phyloP scores from a whole-genome alignment of 2,329 filamentous ascomycete genomes.

The Didymella arachidicola region DNA sequence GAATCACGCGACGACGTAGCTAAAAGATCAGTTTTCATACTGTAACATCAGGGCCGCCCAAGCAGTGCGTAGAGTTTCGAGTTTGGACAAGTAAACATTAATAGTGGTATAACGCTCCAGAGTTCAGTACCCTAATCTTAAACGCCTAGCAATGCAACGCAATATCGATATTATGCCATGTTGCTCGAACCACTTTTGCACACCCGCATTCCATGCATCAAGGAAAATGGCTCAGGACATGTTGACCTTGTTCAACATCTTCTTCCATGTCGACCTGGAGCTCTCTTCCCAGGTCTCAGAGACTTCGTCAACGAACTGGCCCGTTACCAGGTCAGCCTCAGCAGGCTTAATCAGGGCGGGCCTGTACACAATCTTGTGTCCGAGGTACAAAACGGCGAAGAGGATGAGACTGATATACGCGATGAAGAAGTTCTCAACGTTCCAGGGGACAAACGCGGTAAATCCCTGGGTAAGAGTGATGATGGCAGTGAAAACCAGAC shows the following conservation, averaged over 20 bases:
- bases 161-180: conserved; percentile 27
- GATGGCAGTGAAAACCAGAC: conserved; percentile 49
- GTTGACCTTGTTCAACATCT: conserved; percentile 37
- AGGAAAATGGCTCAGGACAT: conserved; percentile 1
- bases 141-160: conserved; percentile 35
- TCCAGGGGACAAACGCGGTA: conserved; percentile 53
- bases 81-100: conserved; percentile 15
- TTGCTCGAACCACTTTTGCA: conserved; percentile 24
- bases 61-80: background rate
- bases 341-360: conserved; percentile 51
- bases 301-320: conserved; percentile 45
- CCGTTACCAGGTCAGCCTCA: conserved; percentile 55
- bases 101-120: conserved; percentile 20
- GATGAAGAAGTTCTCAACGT: conserved; percentile 48
- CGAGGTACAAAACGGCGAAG: conserved; percentile 62
- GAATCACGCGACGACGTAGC: background rate
- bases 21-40: no score
- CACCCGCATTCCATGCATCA: conserved; percentile 2
- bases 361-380: conserved; percentile 61
- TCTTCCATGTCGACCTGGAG: conserved; percentile 43
- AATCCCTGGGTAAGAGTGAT: conserved; percentile 54
- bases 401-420: conserved; percentile 52
- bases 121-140: conserved; percentile 15
- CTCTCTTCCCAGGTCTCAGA: conserved; percentile 47
- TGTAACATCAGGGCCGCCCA: background rate